Evolutionary conservation across 768 basidiomycete species (phyloP), one percentile per base, ranked within the genome.

Genomic region (Psilocybe tampanensis): DNA sequence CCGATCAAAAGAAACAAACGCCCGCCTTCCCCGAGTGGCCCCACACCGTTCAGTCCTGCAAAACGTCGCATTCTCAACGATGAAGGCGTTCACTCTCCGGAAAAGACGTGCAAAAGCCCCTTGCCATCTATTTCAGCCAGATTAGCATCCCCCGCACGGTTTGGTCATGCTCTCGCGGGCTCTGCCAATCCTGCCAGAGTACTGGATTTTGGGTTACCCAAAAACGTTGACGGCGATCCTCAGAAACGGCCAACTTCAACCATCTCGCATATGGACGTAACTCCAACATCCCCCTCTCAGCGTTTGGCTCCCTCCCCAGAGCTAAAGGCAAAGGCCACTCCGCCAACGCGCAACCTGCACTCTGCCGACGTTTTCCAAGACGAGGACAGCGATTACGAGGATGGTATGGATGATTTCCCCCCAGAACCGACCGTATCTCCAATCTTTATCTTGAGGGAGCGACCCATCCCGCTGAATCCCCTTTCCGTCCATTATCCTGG

Each of bases 401-500:
- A 54, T 21, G 47, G 34, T 47, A 50, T 18, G 29, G n/a, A 61
- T 26, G 55, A 63, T n/a, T 60, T 63, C 21, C 55, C 65, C 18
- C 32, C 47, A 44, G 59, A 56, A 12, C 53, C 63, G 21, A 26
- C 60, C 34, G 42, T 55, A 19, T 62, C 65, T 21, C 63, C 64
- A 42, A 65, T 68, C 18, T 60, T 67, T 48, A 62, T 68, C 51
- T 72, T 68, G 36, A 80, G 75, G 55, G 74, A 74, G 52, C 70
- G 76, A 18, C 78, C 76, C 21, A 74, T 76, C 24, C 74, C 70
- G 17, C 65, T 72, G 24, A 78, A 86, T 64, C 79, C 79, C 1
- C 76, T 80, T 44, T 87, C 86, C 15, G 74, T 79, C 36, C 88
- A 89, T 62, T 88, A 86, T 66, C 88, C 88, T 12, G 87, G 88